Conservation (phyloP, 1,139 yeast species). For the Debaryomyces nepalensis region DNA sequence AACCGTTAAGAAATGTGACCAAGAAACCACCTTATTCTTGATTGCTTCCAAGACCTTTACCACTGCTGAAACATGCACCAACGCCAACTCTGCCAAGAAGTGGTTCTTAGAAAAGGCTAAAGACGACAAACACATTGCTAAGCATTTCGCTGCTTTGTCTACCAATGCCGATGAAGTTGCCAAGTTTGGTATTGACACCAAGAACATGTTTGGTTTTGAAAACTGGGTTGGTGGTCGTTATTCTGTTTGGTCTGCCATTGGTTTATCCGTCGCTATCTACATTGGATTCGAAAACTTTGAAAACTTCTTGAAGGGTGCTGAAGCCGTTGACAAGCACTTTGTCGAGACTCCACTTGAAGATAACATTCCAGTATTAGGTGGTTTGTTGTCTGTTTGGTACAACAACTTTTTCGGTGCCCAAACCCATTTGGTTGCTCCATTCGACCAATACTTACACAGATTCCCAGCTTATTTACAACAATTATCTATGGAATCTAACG, state of each 20-base stretch:
- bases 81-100: constrained; percentile 90
- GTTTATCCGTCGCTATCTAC: constrained; percentile 91
- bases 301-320: constrained; percentile 92
- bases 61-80: constrained; percentile 96
- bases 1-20: constrained; percentile 72
- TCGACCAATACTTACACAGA: constrained; percentile 97
- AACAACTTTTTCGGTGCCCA: constrained; percentile 97
- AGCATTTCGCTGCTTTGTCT: constrained; percentile 96
- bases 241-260: constrained; percentile 99
- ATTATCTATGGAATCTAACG: constrained; percentile 98
- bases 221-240: constrained; percentile 99
- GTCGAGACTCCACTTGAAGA: constrained; percentile 79
- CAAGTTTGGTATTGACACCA: constrained; percentile 95
- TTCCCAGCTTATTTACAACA: constrained; percentile 99
- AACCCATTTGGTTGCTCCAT: constrained; percentile 97
- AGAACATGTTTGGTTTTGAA: constrained; percentile 98
- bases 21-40: constrained; percentile 92
- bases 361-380: constrained; percentile 93
- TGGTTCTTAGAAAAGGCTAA: constrained; percentile 86
- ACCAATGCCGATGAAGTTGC: constrained; percentile 90
- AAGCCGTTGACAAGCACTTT: constrained; percentile 94
- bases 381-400: constrained; percentile 94
- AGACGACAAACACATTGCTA: constrained; percentile 77
- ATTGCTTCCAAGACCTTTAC: constrained; percentile 98
- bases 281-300: constrained; percentile 95